A percentile compares a stretch with the other conserved stretches of the same genome.
Evolutionary conservation across 164 flowering plant genomes (phyloP).

Genomic region (Amborella trichopoda): DNA sequence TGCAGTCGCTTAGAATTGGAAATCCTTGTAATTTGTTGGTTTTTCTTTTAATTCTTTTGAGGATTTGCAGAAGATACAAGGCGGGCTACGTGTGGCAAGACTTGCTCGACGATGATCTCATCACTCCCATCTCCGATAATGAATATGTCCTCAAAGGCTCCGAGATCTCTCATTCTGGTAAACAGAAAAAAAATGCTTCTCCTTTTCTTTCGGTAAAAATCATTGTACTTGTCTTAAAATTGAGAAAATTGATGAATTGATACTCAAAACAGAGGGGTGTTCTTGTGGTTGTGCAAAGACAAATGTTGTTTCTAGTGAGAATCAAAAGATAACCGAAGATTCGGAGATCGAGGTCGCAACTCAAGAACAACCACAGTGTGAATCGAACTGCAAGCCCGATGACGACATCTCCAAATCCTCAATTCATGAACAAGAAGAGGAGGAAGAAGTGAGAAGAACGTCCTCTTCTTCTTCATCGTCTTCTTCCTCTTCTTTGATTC

Average conservation of each 20-base stretch:
- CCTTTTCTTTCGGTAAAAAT: constrained; percentile 2
- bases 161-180: constrained; percentile 6
- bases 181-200: no score
- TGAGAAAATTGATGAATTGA: not conserved
- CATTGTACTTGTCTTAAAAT: not conserved
- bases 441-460: not conserved
- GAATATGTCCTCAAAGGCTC: constrained; percentile 76
- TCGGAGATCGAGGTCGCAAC: not conserved
- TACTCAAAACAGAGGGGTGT: not conserved
- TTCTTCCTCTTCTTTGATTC: not conserved
- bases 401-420: not conserved
- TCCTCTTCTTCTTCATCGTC: not conserved
- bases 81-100: constrained; percentile 74
- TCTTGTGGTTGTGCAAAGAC: not conserved
- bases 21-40: not conserved
- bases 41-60: not conserved
- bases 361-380: no score
- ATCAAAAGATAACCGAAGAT: not conserved
- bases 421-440: not conserved
- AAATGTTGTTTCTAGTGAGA: not conserved
- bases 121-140: constrained; percentile 53
- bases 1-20: not conserved
- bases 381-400: no score
- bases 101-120: constrained; percentile 55
- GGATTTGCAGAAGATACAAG: constrained; percentile 47